A percentile compares a stretch with the other conserved stretches of the same genome.
Evolutionary conservation across 1,284 basidiomycete genomes (phyloP).

Genomic region (Puccinia polysora): DNA sequence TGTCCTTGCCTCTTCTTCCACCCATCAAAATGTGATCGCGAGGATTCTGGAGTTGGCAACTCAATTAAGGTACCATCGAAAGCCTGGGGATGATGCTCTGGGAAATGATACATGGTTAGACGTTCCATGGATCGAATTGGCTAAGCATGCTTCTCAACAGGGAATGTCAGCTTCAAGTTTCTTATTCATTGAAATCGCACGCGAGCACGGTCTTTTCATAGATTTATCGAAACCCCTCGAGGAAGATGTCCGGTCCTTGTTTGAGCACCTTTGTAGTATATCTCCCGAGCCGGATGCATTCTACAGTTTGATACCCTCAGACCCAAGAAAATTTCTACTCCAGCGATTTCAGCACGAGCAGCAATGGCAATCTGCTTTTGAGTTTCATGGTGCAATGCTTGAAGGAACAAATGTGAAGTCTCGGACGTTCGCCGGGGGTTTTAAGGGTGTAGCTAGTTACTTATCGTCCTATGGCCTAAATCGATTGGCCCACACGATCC

Average conservation of each 20-base stretch:
- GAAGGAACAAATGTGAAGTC: conserved; percentile 58
- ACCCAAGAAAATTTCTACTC: conserved; percentile 71
- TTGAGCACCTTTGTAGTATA: conserved; percentile 87
- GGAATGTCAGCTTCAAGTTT: conserved; percentile 82
- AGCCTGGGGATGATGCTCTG: conserved; percentile 59
- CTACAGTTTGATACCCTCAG: conserved; percentile 77
- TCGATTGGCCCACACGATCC: conserved; percentile 57
- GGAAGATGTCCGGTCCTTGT: conserved; percentile 60
- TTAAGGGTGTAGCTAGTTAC: conserved; percentile 61
- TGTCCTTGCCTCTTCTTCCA: conserved; percentile 46
- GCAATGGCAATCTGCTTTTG: conserved; percentile 84
- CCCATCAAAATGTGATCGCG: conserved; percentile 58
- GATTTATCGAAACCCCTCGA: conserved; percentile 34
- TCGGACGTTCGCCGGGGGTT: conserved; percentile 48
- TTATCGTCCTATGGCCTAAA: conserved; percentile 85
- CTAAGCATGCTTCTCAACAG: conserved; percentile 68
- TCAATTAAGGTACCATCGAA: conserved; percentile 68
- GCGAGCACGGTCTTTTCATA: conserved; percentile 57
- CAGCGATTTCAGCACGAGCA: conserved; percentile 84
- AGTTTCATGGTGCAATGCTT: conserved; percentile 75
- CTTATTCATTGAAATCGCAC: conserved; percentile 77
- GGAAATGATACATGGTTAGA: conserved; percentile 75
- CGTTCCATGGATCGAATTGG: conserved; percentile 70
- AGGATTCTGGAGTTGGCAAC: conserved; percentile 73
- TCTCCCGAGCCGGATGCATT: conserved; percentile 98